Percentiles rank a stretch among this genome's conserved stretches.
These are phyloP conservation scores for Chloropicon primus DNA, from an alignment of 139 green algal species.

Conservation along the genomic window DNA sequence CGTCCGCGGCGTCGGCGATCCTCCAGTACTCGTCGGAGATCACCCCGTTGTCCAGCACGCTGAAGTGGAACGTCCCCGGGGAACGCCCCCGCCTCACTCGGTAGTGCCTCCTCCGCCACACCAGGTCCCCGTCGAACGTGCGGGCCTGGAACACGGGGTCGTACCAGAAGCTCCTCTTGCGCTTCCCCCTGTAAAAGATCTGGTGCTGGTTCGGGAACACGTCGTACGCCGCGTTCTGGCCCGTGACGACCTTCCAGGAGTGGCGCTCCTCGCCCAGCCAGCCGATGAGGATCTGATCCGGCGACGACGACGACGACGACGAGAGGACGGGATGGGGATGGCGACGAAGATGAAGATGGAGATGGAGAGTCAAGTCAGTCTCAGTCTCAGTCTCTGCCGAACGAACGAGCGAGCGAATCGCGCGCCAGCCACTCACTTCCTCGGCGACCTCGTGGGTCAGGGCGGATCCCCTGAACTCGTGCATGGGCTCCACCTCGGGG, in stretches of 20 bases:
- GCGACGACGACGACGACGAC: no score
- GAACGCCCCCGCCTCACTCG: slow-evolving; percentile 5
- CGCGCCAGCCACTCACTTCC: no score
- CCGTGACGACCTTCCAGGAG: slow-evolving; percentile 48
- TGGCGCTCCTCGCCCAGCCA: slow-evolving; percentile 22
- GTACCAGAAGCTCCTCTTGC: slow-evolving; percentile 62
- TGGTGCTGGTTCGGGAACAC: slow-evolving; percentile 80
- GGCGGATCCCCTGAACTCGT: slow-evolving; percentile 47
- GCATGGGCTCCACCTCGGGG: slow-evolving; percentile 59
- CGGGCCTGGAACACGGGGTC: slow-evolving; percentile 65
- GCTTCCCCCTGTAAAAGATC: slow-evolving; percentile 70
- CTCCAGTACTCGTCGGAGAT: slow-evolving; percentile 67
- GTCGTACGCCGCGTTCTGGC: slow-evolving; percentile 62
- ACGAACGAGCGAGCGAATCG: no score
- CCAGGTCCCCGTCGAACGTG: slow-evolving; percentile 38
- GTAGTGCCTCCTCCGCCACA: slow-evolving; percentile 16
- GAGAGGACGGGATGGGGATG: no score
- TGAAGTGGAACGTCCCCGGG: slow-evolving; percentile 12
- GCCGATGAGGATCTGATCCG: slow-evolving; percentile 51
- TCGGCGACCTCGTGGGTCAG: slow-evolving; percentile 71
- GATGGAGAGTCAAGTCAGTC: no score
- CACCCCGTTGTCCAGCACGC: slow-evolving; percentile 76
- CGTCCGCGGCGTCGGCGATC: slow-evolving; percentile 72
- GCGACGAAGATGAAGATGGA: no score
- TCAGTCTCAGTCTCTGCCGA: no score